Base-by-base conservation (phyloP, 169 alveolate genomes). In the Babesia ovis region DNA sequence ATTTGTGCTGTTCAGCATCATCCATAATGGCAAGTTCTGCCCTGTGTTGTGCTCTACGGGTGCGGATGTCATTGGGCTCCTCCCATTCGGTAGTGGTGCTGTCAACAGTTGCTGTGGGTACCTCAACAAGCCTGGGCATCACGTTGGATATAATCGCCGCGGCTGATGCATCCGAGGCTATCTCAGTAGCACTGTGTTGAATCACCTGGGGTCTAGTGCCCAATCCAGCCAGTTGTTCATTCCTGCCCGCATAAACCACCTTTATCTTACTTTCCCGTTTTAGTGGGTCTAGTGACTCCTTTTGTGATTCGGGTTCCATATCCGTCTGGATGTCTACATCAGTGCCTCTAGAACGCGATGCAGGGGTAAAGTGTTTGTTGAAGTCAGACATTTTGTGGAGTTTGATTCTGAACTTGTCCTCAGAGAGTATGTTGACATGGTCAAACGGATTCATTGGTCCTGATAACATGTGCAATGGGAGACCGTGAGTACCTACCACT, bases 251-350 rank as follows among this genome's bases (percentile, higher is more conserved):
- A 34, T 64, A 64, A 0, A 64, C 74, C 4, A 64, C 74, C 74
- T 37, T 64, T 3, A 64, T 35, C 51, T 45, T 64, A 1, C 62
- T 27, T n/a, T 14, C 37, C 18, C 46, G 29, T 16, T 50, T 45
- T 22, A 50, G 48, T 14, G 43, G 43, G 34, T 64, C 74, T 6
- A 22, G n/a, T 23, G 16, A 3, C 48, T 5, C 42, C 4, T 22
- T 12, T 14, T 64, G 37, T 2, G 59, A 37, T 12, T 12, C 0
- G 54, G 25, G 12, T 1, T 27, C 54, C 16, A 18, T 23, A 20
- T 77, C 86, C 8, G 86, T 68, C 43, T 77, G 86, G 16, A 68
- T 67, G 67, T 77, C 82, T n/a, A 77, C 82, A n/a, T 54, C 42
- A n/a, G 16, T 32, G 11, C 62, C 68, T 29, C 31, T 27, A 18